phyloP scores from a whole-genome alignment of 176 grass and related monocot genomes.

The Carex cristatella region DNA sequence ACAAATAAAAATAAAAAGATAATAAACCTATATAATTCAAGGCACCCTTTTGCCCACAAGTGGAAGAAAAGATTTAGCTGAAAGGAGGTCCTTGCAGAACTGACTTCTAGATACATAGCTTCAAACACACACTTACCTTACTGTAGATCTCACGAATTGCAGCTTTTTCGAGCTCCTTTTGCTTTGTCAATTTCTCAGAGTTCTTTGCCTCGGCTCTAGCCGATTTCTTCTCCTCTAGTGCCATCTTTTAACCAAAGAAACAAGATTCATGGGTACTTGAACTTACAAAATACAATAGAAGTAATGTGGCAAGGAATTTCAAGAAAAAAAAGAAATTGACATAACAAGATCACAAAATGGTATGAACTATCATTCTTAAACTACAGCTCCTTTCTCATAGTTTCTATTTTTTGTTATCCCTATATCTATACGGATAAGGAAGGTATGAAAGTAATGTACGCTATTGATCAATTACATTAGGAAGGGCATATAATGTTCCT shows the following conservation, averaged over 20 bases:
- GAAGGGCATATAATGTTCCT: not conserved
- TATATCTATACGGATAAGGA: not conserved
- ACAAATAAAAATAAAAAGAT: conserved; percentile 12
- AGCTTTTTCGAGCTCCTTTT: conserved; percentile 63
- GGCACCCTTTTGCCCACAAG: not conserved
- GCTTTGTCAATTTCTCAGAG: conserved; percentile 47
- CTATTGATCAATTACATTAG: not conserved
- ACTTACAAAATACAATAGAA: not conserved
- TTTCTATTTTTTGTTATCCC: not conserved
- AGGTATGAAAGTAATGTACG: not conserved
- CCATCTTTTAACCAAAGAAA: conserved; percentile 43
- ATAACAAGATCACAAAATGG: not conserved
- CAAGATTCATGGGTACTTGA: not conserved
- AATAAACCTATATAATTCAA: not conserved
- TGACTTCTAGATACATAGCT: not conserved
- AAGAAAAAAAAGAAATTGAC: not conserved
- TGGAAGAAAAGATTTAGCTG: not conserved
- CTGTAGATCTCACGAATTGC: conserved; percentile 45
- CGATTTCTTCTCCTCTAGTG: conserved; percentile 63
- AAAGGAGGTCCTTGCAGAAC: not conserved
- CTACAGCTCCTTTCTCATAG: not conserved
- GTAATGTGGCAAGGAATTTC: not conserved
- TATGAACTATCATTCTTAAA: not conserved
- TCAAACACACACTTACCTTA: conserved; percentile 47
- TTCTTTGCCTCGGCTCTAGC: conserved; percentile 50